Percentiles rank a stretch among this genome's conserved stretches.
These are phyloP conservation scores for Pythium graminicola DNA, from an alignment of 352 stramenopile genomes.

Conservation along the genomic window DNA sequence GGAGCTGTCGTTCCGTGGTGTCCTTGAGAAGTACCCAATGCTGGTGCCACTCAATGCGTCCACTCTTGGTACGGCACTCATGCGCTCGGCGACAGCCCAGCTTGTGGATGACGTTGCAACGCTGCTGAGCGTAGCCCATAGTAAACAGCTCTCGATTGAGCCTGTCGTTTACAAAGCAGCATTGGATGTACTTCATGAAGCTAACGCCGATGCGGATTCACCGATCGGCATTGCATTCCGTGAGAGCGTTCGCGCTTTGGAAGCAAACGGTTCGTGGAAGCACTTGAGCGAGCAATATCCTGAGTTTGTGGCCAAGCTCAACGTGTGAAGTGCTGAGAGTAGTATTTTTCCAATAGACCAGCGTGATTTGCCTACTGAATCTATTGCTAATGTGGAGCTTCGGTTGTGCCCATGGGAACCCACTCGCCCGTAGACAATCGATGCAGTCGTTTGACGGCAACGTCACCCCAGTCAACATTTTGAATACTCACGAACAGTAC, in stretches of 20 bases:
- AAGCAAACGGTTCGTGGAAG: constrained; percentile 6
- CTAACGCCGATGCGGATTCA: background rate
- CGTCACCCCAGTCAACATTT: constrained; percentile 43
- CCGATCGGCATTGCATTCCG: background rate
- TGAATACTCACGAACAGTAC: constrained; percentile 53
- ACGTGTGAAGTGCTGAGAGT: no score
- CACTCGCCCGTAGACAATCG: constrained; percentile 20
- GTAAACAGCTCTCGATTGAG: constrained; percentile 31
- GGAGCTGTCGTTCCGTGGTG: constrained; percentile 45
- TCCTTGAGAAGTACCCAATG: constrained; percentile 45
- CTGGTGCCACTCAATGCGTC: constrained; percentile 37
- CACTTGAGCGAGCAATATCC: background rate
- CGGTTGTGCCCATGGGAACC: constrained; percentile 11
- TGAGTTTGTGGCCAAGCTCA: constrained; percentile 6
- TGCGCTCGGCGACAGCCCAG: constrained; percentile 40
- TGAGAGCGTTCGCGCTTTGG: constrained; percentile 5
- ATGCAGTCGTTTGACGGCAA: constrained; percentile 34
- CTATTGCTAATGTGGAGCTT: constrained; percentile 1
- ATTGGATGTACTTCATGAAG: constrained; percentile 24
- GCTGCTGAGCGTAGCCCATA: constrained; percentile 38
- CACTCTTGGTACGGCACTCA: constrained; percentile 43
- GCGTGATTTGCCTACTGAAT: background rate
- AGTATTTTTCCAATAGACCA: background rate
- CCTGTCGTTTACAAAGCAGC: constrained; percentile 41
- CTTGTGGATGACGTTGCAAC: constrained; percentile 37